Evolutionary conservation across 2,329 filamentous ascomycete species (phyloP).

Genomic region (Nigrospora sphaerica): DNA sequence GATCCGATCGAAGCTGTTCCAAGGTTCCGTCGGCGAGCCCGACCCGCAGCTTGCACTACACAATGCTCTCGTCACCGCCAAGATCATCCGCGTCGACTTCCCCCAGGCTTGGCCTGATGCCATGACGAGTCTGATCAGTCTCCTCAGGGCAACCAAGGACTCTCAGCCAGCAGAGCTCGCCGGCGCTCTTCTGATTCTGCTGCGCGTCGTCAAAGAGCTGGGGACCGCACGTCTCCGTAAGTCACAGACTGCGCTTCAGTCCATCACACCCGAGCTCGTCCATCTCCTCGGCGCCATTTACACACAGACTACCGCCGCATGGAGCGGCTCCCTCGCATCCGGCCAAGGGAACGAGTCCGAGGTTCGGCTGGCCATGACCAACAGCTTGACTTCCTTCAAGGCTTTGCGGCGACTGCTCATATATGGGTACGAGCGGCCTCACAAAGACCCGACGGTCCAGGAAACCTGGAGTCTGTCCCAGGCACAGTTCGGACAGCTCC

Average conservation of each 20-base stretch:
- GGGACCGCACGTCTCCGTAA: conserved; percentile 70
- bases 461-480: conserved; percentile 77
- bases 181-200: conserved; percentile 66
- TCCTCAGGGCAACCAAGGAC: conserved; percentile 53
- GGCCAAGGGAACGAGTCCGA: conserved; percentile 51
- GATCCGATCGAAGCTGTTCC: conserved; percentile 69
- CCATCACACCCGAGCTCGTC: conserved; percentile 76
- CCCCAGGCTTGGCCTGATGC: conserved; percentile 74
- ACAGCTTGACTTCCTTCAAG: conserved; percentile 74
- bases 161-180: conserved; percentile 60
- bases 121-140: conserved; percentile 51
- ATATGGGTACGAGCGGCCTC: conserved; percentile 76
- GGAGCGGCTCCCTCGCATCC: conserved; percentile 55
- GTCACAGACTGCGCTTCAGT: conserved; percentile 70
- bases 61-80: conserved; percentile 81
- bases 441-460: conserved; percentile 67
- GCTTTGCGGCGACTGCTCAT: conserved; percentile 72
- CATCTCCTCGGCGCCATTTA: conserved; percentile 75
- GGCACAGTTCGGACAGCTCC: conserved; percentile 69
- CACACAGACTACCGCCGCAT: conserved; percentile 61
- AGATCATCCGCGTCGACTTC: conserved; percentile 84
- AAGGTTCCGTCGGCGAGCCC: conserved; percentile 70
- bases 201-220: conserved; percentile 87
- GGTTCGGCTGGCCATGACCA: conserved; percentile 59
- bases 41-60: conserved; percentile 73